Conservation (phyloP, 495 filamentous ascomycete species). For the Aspergillus sclerotioniger region DNA sequence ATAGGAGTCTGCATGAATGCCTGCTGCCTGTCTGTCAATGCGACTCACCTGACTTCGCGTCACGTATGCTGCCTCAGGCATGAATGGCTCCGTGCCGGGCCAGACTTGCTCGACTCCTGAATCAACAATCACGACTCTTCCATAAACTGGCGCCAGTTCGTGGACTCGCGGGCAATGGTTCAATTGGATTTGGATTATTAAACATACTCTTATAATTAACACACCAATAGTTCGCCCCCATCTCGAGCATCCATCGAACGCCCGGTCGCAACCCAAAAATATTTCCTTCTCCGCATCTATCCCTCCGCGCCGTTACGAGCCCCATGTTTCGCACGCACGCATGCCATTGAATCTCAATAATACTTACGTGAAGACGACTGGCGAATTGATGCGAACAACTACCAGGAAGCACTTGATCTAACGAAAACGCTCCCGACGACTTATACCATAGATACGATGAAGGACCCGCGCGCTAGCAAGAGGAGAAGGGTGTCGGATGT, state of each 20-base stretch:
- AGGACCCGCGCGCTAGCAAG: conserved; percentile 40
- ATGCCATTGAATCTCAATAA: neutral
- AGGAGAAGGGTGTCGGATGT: conserved; percentile 39
- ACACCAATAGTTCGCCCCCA: neutral
- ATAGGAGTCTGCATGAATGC: too few species aligned
- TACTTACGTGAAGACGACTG: neutral
- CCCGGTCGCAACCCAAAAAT: neutral
- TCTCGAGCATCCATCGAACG: neutral
- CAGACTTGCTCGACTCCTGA: neutral
- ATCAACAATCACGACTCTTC: conserved; percentile 2
- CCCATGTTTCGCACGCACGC: neutral
- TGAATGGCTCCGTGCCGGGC: neutral
- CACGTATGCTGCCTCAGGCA: conserved; percentile 39
- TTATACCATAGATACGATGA: conserved; percentile 27
- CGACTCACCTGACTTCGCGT: conserved; percentile 36
- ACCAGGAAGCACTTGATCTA: neutral
- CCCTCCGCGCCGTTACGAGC: conserved; percentile 2
- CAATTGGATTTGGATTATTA: neutral
- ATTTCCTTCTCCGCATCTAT: conserved; percentile 10
- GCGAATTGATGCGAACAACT: neutral
- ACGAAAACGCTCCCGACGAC: too few species aligned
- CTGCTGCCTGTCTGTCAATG: too few species aligned
- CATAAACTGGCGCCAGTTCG: neutral
- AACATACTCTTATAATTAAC: neutral
- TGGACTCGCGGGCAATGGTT: neutral